Evolutionary conservation across 768 basidiomycete genomes (phyloP), one percentile per base, ranked within the genome.

Genomic region (Cyclocybe cylindracea): DNA sequence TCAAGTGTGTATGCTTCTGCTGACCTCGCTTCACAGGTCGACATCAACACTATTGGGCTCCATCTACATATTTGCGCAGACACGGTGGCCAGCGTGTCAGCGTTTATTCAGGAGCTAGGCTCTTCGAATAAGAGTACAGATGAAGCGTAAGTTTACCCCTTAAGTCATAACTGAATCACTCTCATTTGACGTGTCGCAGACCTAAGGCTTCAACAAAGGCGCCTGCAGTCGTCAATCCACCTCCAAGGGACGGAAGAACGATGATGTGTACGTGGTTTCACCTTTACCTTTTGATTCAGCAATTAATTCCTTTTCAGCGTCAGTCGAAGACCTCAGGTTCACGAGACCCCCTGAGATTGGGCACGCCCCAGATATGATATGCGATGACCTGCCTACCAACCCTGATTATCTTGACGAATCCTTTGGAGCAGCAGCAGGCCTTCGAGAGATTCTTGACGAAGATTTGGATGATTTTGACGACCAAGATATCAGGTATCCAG

Each of bases 311-410:
- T 38, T 19, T 32, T 3, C 51, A 90, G 87, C 80, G 47, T 89
- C 88, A 8, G 72, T 97, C 34, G 94, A 96, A 48, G 87, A 94
- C 50, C 69, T 87, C 34, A 91, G 94, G 1, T 97, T 96, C 72
- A 80, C 75, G 44, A 75, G 72, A 39, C 63, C 85, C 6, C 92
- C 92, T 2, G 87, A 92, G 57, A 75, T 96, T 38, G 87, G 89
- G 16, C 79, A 84, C 8, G 80, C 85, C 7, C 86, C 91, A 10
- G 96, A 98, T 67, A 85, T 97, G 84, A 87, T 98, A 50, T 74
- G 77, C 32, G 96, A 98, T 60, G 94, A 98, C 65, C 73, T 98
- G 7, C 96, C 96, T 0, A 88, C 79, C 16, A 96, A 98, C 66
- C 70, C 78, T 42, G 91, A 94, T 62, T 98, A 95, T 62, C 75